phyloP scores from a whole-genome alignment of 768 basidiomycete genomes.

The Suillus cothurnatus region DNA sequence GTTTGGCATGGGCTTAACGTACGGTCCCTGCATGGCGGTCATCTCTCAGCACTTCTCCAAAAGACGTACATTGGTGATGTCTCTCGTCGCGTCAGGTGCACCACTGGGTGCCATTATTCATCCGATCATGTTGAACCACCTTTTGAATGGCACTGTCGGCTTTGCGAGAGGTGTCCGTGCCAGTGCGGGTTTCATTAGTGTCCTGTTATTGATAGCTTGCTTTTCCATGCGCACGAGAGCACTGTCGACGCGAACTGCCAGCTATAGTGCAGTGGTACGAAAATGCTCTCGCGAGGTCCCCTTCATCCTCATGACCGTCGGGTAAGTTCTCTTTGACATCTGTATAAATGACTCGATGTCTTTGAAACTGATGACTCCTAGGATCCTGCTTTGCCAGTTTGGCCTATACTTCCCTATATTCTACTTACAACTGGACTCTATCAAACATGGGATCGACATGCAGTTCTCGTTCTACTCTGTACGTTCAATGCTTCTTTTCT shows the following conservation, averaged over 20 bases:
- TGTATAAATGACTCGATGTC: neutral
- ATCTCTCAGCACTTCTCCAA: conserved; percentile 48
- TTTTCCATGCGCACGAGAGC: conserved; percentile 38
- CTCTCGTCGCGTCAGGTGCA: conserved; percentile 47
- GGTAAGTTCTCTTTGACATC: conserved; percentile 16
- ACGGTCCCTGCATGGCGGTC: conserved; percentile 44
- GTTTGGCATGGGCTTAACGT: conserved; percentile 45
- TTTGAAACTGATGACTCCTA: conserved; percentile 14
- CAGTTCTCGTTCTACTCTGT: conserved; percentile 61
- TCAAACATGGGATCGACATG: conserved; percentile 46
- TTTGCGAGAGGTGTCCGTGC: conserved; percentile 43
- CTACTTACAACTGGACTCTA: conserved; percentile 59
- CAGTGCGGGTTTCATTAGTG: conserved; percentile 41
- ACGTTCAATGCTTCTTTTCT: conserved; percentile 6
- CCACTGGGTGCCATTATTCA: conserved; percentile 59
- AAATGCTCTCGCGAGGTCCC: conserved; percentile 27
- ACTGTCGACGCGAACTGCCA: conserved; percentile 21
- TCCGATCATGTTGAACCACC: conserved; percentile 62
- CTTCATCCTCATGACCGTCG: conserved; percentile 26
- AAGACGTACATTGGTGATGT: conserved; percentile 44
- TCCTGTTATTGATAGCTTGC: conserved; percentile 40
- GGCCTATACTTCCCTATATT: conserved; percentile 56
- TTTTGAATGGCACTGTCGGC: conserved; percentile 43
- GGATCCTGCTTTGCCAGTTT: conserved; percentile 24
- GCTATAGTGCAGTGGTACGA: conserved; percentile 20